Evolutionary conservation across 306 rosid genomes (phyloP).

Genomic region (Lablab purpureus): DNA sequence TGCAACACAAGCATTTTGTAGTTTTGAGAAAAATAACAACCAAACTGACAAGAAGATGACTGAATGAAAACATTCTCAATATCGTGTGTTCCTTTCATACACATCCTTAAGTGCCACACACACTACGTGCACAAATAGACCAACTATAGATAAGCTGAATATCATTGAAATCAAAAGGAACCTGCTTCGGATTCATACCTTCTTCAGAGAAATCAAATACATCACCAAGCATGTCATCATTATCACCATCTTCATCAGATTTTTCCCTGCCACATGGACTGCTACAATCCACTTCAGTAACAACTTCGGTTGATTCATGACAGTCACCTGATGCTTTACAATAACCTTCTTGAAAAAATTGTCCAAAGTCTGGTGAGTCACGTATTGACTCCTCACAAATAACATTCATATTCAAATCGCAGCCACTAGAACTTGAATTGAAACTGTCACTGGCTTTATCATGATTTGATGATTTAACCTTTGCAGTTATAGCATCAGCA

Average conservation of each 20-base stretch:
- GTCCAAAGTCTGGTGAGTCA: slow-evolving; percentile 71
- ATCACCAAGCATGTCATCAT: slow-evolving; percentile 83
- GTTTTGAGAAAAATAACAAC: slow-evolving; percentile 53
- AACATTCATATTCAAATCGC: slow-evolving; percentile 70
- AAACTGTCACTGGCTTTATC: slow-evolving; percentile 58
- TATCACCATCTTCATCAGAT: slow-evolving; percentile 75
- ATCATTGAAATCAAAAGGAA: slow-evolving; percentile 27
- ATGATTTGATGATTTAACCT: slow-evolving; percentile 57
- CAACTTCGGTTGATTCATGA: slow-evolving; percentile 62
- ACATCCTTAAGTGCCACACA: not conserved
- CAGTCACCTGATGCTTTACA: slow-evolving; percentile 67
- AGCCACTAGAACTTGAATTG: slow-evolving; percentile 66
- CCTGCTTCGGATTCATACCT: slow-evolving; percentile 60
- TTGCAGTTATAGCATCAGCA: slow-evolving; percentile 54
- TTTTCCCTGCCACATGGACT: slow-evolving; percentile 80
- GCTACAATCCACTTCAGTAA: slow-evolving; percentile 72
- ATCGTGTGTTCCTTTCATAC: not conserved
- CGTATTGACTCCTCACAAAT: slow-evolving; percentile 66
- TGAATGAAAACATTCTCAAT: slow-evolving; percentile 10
- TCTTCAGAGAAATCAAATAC: slow-evolving; percentile 90
- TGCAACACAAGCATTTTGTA: slow-evolving; percentile 57
- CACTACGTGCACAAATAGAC: not conserved
- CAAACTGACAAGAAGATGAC: not conserved
- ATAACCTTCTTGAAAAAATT: slow-evolving; percentile 81
- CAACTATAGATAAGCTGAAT: slow-evolving; percentile 24